These are phyloP conservation scores for Chaetomiaceae sp. DNA, from an alignment of 2,329 filamentous ascomycete species.

Conservation along the genomic window DNA sequence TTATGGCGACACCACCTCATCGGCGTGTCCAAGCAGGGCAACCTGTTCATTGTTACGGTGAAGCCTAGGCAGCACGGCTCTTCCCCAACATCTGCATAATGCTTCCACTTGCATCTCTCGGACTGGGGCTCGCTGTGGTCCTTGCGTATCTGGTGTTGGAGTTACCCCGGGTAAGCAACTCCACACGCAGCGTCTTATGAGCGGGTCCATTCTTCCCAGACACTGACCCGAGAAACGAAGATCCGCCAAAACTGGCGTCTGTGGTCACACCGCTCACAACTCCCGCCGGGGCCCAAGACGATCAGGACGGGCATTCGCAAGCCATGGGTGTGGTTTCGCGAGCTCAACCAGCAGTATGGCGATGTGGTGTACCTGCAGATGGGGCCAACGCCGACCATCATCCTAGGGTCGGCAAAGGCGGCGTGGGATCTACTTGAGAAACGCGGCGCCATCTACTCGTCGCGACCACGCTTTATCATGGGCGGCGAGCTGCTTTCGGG, in stretches of 20 bases:
- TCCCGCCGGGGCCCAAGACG: slow-evolving; percentile 34
- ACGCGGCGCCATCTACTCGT: slow-evolving; percentile 38
- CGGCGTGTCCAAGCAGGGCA: too few relatives aligned
- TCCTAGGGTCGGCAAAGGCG: slow-evolving; percentile 37
- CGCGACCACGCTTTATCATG: slow-evolving; percentile 41
- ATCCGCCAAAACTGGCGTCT: slow-evolving; percentile 35
- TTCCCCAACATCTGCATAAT: not conserved
- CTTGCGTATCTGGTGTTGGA: slow-evolving; percentile 25
- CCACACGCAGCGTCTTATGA: too few relatives aligned
- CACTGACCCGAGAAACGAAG: slow-evolving; percentile 24
- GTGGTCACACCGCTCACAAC: slow-evolving; percentile 32
- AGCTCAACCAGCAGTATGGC: slow-evolving; percentile 33
- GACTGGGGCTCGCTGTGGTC: slow-evolving; percentile 2
- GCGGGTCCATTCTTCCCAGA: too few relatives aligned
- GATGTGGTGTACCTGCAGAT: slow-evolving; percentile 39
- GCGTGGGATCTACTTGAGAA: slow-evolving; percentile 41
- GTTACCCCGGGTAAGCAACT: slow-evolving; percentile 25
- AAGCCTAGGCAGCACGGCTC: too few relatives aligned
- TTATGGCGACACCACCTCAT: too few relatives aligned
- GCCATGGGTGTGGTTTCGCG: slow-evolving; percentile 39
- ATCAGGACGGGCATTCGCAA: slow-evolving; percentile 34
- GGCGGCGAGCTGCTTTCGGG: slow-evolving; percentile 38
- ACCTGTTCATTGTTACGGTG: too few relatives aligned
- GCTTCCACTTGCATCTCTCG: not conserved
- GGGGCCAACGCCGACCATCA: slow-evolving; percentile 37